phyloP scores from a whole-genome alignment of 2,329 filamentous ascomycete genomes.

The Cladophialophora carrionii region DNA sequence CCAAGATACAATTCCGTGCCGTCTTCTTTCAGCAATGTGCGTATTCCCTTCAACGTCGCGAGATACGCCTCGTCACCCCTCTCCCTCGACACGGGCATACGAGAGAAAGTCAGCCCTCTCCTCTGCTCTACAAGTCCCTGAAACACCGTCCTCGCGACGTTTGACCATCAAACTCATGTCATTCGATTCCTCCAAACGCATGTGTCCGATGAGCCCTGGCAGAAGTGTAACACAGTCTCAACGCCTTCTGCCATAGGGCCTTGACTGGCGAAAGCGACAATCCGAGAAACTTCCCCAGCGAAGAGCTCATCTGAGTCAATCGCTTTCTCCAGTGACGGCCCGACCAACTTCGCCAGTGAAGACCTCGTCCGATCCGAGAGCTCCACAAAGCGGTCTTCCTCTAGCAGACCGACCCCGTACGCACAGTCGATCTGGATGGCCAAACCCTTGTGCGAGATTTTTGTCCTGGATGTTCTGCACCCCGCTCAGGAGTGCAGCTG shows the following conservation, averaged over 20 bases:
- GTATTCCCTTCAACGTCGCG: too few relatives aligned
- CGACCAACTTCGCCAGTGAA: conserved; percentile 45
- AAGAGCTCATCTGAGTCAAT: too few relatives aligned
- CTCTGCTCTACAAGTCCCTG: conserved; percentile 30
- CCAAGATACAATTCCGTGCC: conserved; percentile 48
- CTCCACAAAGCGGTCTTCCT: conserved; percentile 35
- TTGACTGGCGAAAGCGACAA: conserved; percentile 41
- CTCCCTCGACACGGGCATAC: conserved; percentile 51
- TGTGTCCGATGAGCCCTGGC: conserved; percentile 54
- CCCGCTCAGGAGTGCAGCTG: conserved; percentile 36
- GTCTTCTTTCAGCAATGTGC: conserved; percentile 39
- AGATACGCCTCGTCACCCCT: conserved; percentile 47
- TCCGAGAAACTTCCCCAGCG: too few relatives aligned
- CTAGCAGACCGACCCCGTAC: conserved; percentile 39
- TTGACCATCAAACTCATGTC: conserved; percentile 44
- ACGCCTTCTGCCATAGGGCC: conserved; percentile 43
- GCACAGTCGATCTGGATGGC: conserved; percentile 43
- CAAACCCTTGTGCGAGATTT: conserved; percentile 42
- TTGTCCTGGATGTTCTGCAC: conserved; percentile 38
- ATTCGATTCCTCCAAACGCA: conserved; percentile 51
- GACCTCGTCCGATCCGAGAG: conserved; percentile 31
- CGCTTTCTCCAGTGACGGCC: too few relatives aligned
- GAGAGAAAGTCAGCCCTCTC: conserved; percentile 47
- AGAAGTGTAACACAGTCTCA: conserved; percentile 52
- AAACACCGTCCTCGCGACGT: conserved; percentile 45